These are phyloP conservation scores for Pulveroboletus sp. DNA, from an alignment of 768 basidiomycete species.

Conservation along the genomic window DNA sequence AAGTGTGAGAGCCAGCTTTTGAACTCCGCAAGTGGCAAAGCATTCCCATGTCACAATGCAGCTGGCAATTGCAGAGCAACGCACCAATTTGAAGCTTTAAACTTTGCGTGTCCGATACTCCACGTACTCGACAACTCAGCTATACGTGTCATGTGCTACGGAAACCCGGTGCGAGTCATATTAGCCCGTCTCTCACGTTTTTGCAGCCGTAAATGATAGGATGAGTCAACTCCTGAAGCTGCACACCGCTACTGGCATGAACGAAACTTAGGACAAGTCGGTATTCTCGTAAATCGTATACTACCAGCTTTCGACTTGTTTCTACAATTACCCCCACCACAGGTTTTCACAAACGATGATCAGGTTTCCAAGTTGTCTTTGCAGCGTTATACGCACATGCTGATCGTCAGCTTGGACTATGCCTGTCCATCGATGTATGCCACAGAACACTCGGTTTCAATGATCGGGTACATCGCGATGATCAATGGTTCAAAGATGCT, in stretches of 20 bases:
- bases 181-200: background rate
- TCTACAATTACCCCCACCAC: too few species aligned
- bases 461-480: background rate
- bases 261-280: too few species aligned
- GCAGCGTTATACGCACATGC: too few species aligned
- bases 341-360: too few species aligned
- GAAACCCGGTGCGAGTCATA: background rate
- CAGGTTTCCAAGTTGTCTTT: too few species aligned
- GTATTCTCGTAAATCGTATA: too few species aligned
- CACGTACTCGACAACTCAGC: conserved; percentile 10
- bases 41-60: background rate
- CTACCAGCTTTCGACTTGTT: background rate
- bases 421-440: too few species aligned
- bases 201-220: background rate
- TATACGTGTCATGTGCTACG: conserved; percentile 19
- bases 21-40: conserved; percentile 32
- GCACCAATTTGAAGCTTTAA: too few species aligned
- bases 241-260: background rate
- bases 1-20: conserved; percentile 32
- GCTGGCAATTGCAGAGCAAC: too few species aligned
- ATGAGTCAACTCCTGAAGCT: background rate
- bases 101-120: background rate
- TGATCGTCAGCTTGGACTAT: too few species aligned
- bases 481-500: background rate
- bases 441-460: background rate